Conservation (phyloP, 2,329 filamentous ascomycete genomes). For the Claviceps sorghi region DNA sequence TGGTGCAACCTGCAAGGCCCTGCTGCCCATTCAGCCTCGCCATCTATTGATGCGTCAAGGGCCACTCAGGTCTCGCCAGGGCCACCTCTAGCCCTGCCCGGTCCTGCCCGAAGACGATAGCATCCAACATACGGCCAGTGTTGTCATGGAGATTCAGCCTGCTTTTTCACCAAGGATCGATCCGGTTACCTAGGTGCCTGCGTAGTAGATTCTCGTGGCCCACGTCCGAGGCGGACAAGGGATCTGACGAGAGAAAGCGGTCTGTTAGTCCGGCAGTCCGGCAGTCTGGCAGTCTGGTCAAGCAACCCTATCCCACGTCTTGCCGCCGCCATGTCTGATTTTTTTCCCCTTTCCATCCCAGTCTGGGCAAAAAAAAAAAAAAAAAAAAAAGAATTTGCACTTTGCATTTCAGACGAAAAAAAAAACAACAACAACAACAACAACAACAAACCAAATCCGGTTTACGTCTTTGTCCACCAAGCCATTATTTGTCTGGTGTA, state of each 20-base stretch:
- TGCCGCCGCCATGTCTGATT: conserved; percentile 12
- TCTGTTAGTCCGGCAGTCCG: conserved; percentile 4
- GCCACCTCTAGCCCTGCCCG: neutral
- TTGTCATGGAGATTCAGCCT: conserved; percentile 1
- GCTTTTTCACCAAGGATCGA: conserved; percentile 3
- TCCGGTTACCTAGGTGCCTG: neutral
- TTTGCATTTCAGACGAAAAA: conserved; percentile 4
- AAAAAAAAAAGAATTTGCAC: neutral
- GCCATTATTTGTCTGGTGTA: conserved; percentile 2
- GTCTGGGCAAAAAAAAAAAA: neutral
- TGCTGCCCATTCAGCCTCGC: neutral
- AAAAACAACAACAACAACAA: no score
- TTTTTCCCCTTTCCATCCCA: neutral
- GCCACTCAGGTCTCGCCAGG: neutral
- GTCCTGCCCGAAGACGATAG: neutral
- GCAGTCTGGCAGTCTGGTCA: conserved; percentile 7
- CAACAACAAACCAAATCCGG: neutral
- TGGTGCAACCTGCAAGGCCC: neutral
- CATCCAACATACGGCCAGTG: conserved; percentile 1
- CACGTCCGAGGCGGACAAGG: conserved; percentile 4
- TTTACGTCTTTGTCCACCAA: conserved; percentile 7
- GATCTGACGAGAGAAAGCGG: conserved; percentile 4
- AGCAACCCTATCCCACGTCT: conserved; percentile 15
- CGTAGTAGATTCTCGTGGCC: conserved; percentile 1
- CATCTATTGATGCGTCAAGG: conserved; percentile 10